Evolutionary conservation across 352 stramenopile species (phyloP), one percentile per base, ranked within the genome.

Genomic region (Phytophthora pini): DNA sequence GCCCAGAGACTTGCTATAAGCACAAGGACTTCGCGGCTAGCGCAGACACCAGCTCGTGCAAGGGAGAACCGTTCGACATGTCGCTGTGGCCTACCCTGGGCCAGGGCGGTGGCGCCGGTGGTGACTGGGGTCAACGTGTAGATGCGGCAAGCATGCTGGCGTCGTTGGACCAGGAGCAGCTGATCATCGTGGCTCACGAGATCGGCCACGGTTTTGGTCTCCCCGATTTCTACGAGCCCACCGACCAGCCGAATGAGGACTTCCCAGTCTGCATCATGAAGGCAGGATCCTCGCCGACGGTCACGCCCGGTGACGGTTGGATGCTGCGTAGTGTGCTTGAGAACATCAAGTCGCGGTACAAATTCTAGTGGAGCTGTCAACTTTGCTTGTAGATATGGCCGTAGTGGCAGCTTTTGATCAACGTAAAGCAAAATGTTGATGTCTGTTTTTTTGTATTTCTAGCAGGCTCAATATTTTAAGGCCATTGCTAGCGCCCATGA

Each of bases 81-180:
- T 80, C 75, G 43, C 49, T 83, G 45, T 83, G 75, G 75, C 75
- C 72, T 15, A 83, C 75, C 12, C 22, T 68, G n/a, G 69, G 56
- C 47, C 66, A 74, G 39, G 69, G 68, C 29, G 71, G 75, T 20
- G 71, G 71, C 22, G 72, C 63, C 20, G 63, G 63, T 41, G 63
- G 63, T 8, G 63, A 71, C 43, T 71, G 63, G 63, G 63, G 63
- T 39, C 75, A 83, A 60, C 75, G 72, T 34, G 72, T 80, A 17
- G 72, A 83, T 39, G 71, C 56, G 5, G 61, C 17, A 11, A 74
- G 59, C 50, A 80, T 80, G 71, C 22, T 80, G 27, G 45, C 51
- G 29, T 52, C 47, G 1, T 39, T 83, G 24, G 68, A 80, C 20
- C 24, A 65, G 7, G 71, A 71, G 9, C 56, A 72, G 27, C 55